Percentiles rank a stretch among this genome's conserved stretches.
Conservation (phyloP, 2,329 filamentous ascomycete genomes). For the Plectosphaerella cucumerina region DNA sequence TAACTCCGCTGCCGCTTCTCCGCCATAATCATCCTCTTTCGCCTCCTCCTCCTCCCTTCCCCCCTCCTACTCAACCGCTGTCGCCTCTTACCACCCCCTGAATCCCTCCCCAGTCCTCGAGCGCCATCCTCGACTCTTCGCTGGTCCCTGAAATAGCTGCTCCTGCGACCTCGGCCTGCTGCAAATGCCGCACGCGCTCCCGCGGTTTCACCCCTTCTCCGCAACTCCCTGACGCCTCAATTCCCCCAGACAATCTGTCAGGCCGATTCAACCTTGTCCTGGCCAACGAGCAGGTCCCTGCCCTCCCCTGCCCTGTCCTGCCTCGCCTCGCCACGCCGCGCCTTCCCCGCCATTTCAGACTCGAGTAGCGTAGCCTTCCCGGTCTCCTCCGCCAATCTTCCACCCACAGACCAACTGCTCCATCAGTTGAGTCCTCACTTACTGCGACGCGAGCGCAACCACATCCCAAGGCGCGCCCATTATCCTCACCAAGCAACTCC, state of each 20-base stretch:
- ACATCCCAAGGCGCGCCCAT: slow-evolving; percentile 1
- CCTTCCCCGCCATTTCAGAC: neutral
- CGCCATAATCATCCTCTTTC: neutral
- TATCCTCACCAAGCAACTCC: no score
- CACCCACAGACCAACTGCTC: neutral
- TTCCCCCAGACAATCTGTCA: neutral
- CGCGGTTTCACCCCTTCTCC: neutral
- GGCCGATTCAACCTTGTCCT: neutral
- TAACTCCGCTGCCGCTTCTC: neutral
- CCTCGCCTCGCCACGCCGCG: neutral
- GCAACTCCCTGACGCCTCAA: neutral
- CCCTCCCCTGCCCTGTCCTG: neutral
- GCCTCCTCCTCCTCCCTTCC: neutral
- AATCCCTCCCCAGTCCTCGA: no score
- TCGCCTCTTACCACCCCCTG: neutral
- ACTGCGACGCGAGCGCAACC: slow-evolving; percentile 5
- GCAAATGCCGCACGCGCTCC: neutral
- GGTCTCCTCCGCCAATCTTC: neutral
- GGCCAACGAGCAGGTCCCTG: neutral
- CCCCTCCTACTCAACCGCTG: neutral
- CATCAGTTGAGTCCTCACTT: slow-evolving; percentile 2
- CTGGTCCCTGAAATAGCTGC: no score
- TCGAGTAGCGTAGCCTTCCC: no score
- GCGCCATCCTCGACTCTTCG: no score
- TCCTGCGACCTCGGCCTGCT: no score